Evolutionary conservation across 345 rosid species (phyloP), one percentile per base, ranked within the genome.

Genomic region (Pseudoturritis turrita): DNA sequence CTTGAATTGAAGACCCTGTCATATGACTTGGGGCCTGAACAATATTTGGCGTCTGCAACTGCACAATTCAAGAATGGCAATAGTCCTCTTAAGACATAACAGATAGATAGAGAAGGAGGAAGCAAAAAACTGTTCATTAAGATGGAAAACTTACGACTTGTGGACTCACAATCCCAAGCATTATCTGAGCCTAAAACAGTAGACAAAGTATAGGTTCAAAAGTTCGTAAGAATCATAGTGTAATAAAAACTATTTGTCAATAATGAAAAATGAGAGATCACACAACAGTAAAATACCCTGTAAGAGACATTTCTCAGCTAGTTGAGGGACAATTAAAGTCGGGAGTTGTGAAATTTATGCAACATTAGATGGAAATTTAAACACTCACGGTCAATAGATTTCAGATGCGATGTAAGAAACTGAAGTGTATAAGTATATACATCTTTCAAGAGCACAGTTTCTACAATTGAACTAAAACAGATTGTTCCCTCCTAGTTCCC

Each of bases 91-190:
- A 17, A 31, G 45, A 37, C 39, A 62, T 68, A 33, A 78, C 28
- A 40, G 31, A 68, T 15, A 41, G 46, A 65, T 11, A 50, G 60
- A 66, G 53, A 71, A 58, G 36, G 49, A 29, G 33, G 47, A 73
- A 22, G n/a, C 68, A 54, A 29, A 78, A 46, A 68, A 21, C n/a
- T 51, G 35, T 51, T 77, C 28, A 26, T 13, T 23, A 13, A 29
- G 49, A 57, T 51, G n/a, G 21, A 58, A 77, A 75, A 87, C 89
- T 65, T 80, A 94, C 97, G 79, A 82, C 83, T 91, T 91, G 89
- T 33, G 90, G 85, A 45, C 89, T 67, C 65, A 87, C 97, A 85
- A 89, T 73, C 75, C 89, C 95, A 53, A 91, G 89, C 92, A 91
- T 85, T 82, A 91, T 83, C 60, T 94, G 97, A 4, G 90, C 97